Percentiles rank a stretch among this genome's conserved stretches.
phyloP scores from a whole-genome alignment of 495 filamentous ascomycete genomes.

The Neurospora sublineolata region DNA sequence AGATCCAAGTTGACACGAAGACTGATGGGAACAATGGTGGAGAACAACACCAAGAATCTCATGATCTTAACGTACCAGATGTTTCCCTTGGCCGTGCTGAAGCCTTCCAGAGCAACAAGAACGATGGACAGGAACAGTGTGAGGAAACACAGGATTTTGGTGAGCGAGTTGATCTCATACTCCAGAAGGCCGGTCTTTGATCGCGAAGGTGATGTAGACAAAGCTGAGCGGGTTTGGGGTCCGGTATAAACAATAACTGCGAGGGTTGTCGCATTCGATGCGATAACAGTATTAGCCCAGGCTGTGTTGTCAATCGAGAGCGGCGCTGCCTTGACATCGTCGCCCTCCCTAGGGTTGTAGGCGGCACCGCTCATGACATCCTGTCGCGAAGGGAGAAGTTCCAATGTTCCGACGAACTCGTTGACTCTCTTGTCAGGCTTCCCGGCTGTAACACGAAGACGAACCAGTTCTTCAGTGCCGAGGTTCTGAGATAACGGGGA shows the following conservation, averaged over 20 bases:
- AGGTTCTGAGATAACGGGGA: slow-evolving; percentile 72
- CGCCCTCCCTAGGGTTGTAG: slow-evolving; percentile 17
- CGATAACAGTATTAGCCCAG: slow-evolving; percentile 96
- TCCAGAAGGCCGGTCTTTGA: slow-evolving; percentile 90
- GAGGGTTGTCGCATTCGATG: slow-evolving; percentile 75
- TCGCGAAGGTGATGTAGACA: slow-evolving; percentile 82
- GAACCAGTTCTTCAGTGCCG: slow-evolving; percentile 52
- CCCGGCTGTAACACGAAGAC: slow-evolving; percentile 68
- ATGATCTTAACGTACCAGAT: slow-evolving; percentile 92
- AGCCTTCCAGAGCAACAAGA: slow-evolving; percentile 78
- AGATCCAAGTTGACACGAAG: slow-evolving; percentile 93
- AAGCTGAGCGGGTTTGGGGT: slow-evolving; percentile 81
- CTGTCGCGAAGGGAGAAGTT: slow-evolving; percentile 39
- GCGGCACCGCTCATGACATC: slow-evolving; percentile 17
- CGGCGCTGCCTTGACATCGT: slow-evolving; percentile 45
- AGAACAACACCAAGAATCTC: slow-evolving; percentile 95
- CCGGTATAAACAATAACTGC: slow-evolving; percentile 92
- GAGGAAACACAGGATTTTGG: slow-evolving; percentile 86
- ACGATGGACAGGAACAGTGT: slow-evolving; percentile 78
- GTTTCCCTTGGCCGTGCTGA: slow-evolving; percentile 50
- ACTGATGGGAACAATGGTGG: slow-evolving; percentile 95
- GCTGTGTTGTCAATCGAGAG: slow-evolving; percentile 95
- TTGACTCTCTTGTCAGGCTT: slow-evolving; percentile 88
- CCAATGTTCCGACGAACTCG: slow-evolving; percentile 79
- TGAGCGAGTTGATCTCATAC: slow-evolving; percentile 95